Evolutionary conservation across 2,329 filamentous ascomycete genomes (phyloP).

Genomic region (Cyphellophora attinorum): DNA sequence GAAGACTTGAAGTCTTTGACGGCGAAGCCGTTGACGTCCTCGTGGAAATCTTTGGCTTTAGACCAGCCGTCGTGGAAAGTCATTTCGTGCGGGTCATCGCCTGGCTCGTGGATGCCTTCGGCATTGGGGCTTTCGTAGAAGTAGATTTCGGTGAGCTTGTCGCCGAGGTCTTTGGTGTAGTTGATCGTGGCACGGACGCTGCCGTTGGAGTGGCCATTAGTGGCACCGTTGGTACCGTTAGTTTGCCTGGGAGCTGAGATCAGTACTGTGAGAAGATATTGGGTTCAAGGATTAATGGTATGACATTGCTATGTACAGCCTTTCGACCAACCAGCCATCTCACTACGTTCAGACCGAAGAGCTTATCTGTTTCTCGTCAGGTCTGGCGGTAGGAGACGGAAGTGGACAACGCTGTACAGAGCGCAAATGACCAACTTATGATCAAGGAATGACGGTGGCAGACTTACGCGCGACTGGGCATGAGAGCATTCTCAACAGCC

Average conservation of each 20-base stretch:
- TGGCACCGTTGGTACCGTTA: slow-evolving; percentile 1
- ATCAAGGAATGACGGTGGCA: too few relatives aligned
- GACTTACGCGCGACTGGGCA: slow-evolving; percentile 19
- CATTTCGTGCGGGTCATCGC: slow-evolving; percentile 28
- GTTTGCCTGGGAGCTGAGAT: background rate
- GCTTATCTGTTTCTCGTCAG: slow-evolving; percentile 1
- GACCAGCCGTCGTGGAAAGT: slow-evolving; percentile 33
- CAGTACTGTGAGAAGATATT: background rate
- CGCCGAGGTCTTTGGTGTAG: slow-evolving; percentile 35
- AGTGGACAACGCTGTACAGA: background rate
- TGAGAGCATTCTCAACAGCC: slow-evolving; percentile 28
- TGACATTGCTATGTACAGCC: too few relatives aligned
- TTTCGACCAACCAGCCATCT: too few relatives aligned
- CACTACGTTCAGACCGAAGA: too few relatives aligned
- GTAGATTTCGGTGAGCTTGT: slow-evolving; percentile 27
- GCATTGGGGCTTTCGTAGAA: slow-evolving; percentile 30
- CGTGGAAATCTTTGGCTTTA: slow-evolving; percentile 31
- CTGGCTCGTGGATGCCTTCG: slow-evolving; percentile 31
- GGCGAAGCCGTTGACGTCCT: slow-evolving; percentile 38
- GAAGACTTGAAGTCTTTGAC: slow-evolving; percentile 30
- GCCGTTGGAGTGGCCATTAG: slow-evolving; percentile 7
- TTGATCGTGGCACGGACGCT: slow-evolving; percentile 34
- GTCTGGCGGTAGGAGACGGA: background rate
- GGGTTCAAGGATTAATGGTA: too few relatives aligned
- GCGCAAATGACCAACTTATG: slow-evolving; percentile 1